Evolutionary conservation across 257 asterid species (phyloP), one percentile per base, ranked within the genome.

Genomic region (Fraxinus anomala): DNA sequence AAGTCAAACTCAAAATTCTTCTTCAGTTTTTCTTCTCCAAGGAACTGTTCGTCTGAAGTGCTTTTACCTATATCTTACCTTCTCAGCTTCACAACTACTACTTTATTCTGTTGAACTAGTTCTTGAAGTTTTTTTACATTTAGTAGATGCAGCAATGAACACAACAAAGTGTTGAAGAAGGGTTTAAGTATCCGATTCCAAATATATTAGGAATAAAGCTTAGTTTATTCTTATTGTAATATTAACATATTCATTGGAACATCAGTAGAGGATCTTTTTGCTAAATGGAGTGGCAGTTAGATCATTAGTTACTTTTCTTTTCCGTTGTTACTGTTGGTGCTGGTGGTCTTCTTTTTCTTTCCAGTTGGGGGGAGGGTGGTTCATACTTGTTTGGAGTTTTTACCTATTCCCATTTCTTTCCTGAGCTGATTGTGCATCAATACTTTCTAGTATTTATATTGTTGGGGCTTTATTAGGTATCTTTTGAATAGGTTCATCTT

Each of bases 1-100:
- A 69, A 40, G 81, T 79, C 85, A 79, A 66, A 3, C 82, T 75
- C 86, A 73, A 80, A 81, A 72, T 87, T 72, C 83, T 83, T 77
- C 85, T 37, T 37, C 42, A 37, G 40, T 37, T 6, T 37, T 87
- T 72, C 83, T 83, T 77, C 85, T 4, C 28, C 83, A 67, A 44
- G 79, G 77, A 77, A 82, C 63, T 77, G 23, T 80, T 83, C 77
- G 71, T 81, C 26, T 78, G 72, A 81, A 67, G 84, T 75, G 88
- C 86, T 72, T 68, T 77, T 71, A 76, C 34, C 56, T 63, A 73
- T 82, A 61, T 31, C 80, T 12, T 42, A 75, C 79, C 74, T 23
- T 74, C 80, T 59, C 75, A 69, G 83, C 70, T 80, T 73, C 82
- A 72, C 31, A 78, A 72, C 49, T 80, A 47, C 63, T 80, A 75